Evolutionary conservation across 805 yeast genomes (phyloP), one percentile per base, ranked within the genome.

Genomic region (Pichia deserticola): DNA sequence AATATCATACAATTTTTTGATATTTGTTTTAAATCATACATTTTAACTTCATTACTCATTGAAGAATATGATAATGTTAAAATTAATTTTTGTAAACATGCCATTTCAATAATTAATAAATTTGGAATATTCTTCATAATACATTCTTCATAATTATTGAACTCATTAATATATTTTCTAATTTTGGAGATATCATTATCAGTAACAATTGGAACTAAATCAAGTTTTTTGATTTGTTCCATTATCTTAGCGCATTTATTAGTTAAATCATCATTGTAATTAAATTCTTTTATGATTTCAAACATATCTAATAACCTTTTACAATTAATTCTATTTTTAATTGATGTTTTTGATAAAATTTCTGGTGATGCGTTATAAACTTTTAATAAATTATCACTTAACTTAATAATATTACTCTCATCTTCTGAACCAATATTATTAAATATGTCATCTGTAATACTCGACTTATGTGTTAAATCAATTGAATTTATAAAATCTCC

Each of bases 1-100:
- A 85, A 92, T 4, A 90, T 80, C 89, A 90, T 89, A 66, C 96
- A 86, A 66, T 89, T 89, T 64, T 81, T 84, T 3, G 96, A 89
- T 54, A 84, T 74, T 53, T 75, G 76, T 45, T 73, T 73, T 60
- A 88, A 69, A 40, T 79, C 77, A 4, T 65, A 71, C 25, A 77
- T 66, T 61, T 82, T 85, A 50, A 76, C 79, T 40, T 75, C 70
- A 36, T 54, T 44, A 45, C 56, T 36, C 48, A 57, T 35, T 15
- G 27, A 10, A 4, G 44, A 41, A 33, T 41, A 41, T 30, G 44
- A 13, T n/a, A 41, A 30, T 15, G 44, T 15, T 41, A 72, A 67
- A 57, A 71, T 65, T 39, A 74, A 69, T 68, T 72, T 54, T 72
- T 86, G 77, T 47, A 88, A 74, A 60, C 87, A 79, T 33, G 82